Evolutionary conservation across 306 rosid species (phyloP), one percentile per base, ranked within the genome.

Genomic region (Potentilla sterilis): DNA sequence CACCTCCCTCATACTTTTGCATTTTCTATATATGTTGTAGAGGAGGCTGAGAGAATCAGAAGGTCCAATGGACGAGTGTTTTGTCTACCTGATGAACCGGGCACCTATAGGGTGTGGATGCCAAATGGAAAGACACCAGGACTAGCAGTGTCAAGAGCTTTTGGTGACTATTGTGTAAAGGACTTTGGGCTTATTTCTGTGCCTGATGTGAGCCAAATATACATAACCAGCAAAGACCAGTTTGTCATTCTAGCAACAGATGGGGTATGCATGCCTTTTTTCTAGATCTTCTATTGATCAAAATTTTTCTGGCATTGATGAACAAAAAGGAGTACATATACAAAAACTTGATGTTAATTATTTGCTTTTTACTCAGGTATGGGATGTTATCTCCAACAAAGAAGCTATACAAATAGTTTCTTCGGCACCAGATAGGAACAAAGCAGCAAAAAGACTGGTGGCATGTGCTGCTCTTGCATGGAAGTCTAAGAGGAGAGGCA

Each of bases 201-300:
- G 74, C 95, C 97, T 41, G 84, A 85, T 6, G 91, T 91, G 21
- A 87, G 85, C 16, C 90, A 85, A 12, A 89, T 79, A 72, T 80
- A 76, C 41, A 75, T 91, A 52, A 79, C 86, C 62, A 21, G 61
- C 70, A 73, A 19, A 47, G 95, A 91, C 80, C 92, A 86, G 61
- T 89, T 89, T 83, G 80, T 91, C 78, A 89, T 91, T 77, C 64
- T 89, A 83, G 97, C 97, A 73, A 80, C 95, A 21, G 95, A 89
- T 82, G 95, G 97, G 86, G 97, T 91, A 84, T 28, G 78, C 37
- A 43, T 32, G 40, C 3, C 41, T 68, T 67, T 61, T 35, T 14
- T 38, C 24, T 61, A 34, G 1, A 0, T 32, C 19, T 32, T 28
- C 9, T 32, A 10, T 32, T 61, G 40, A 28, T 13, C 9, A 18